Conservation (phyloP, 805 yeast genomes). For the Candida morakotiae region DNA sequence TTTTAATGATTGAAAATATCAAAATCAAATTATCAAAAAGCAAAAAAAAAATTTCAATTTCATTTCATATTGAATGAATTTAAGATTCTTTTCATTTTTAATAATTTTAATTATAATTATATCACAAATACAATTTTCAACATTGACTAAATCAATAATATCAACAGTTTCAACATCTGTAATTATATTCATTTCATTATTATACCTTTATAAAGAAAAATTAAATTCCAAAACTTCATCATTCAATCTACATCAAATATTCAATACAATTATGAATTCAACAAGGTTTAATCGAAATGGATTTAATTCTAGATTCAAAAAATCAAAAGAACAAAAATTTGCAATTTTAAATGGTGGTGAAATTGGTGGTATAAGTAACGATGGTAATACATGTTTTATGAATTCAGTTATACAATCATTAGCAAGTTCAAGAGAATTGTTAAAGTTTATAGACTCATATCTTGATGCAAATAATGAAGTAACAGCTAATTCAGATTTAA, state of each 20-base stretch:
- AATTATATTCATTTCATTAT: constrained; percentile 8
- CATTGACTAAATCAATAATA: too few relatives aligned
- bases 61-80: too few relatives aligned
- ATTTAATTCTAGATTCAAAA: neutral
- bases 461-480: constrained; percentile 25
- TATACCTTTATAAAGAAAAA: neutral
- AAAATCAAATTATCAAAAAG: too few relatives aligned
- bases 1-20: too few relatives aligned
- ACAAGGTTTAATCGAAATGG: constrained; percentile 7
- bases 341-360: constrained; percentile 64
- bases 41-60: too few relatives aligned
- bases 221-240: neutral
- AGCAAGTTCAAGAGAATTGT: constrained; percentile 65
- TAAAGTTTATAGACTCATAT: constrained; percentile 49
- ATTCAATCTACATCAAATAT: constrained; percentile 9
- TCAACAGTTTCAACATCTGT: constrained; percentile 12
- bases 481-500: constrained; percentile 17
- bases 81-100: constrained; percentile 1
- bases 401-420: constrained; percentile 82
- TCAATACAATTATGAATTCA: constrained; percentile 14
- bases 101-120: neutral
- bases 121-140: too few relatives aligned
- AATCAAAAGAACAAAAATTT: constrained; percentile 22
- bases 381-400: constrained; percentile 94
- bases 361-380: constrained; percentile 83